Conservation (phyloP, 441 rosid genomes). For the Croton setiger region DNA sequence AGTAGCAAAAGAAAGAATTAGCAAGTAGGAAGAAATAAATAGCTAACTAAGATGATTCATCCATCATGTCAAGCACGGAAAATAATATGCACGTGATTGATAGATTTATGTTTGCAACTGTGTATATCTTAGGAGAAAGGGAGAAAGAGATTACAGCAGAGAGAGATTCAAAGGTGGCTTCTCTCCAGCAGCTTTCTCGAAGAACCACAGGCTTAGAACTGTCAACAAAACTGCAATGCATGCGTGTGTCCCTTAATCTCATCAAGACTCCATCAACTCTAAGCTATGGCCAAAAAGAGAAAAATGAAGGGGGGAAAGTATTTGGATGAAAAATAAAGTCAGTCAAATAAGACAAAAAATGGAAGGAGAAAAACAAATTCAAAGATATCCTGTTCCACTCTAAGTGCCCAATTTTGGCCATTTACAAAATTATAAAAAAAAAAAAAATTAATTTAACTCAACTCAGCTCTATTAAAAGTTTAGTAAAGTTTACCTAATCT, state of each 20-base stretch:
- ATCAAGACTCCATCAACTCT: constrained; percentile 96
- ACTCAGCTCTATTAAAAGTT: too few species aligned
- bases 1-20: not conserved
- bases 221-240: constrained; percentile 65
- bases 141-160: constrained; percentile 46
- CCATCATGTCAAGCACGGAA: not conserved
- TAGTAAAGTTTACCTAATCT: too few species aligned
- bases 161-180: constrained; percentile 65
- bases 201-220: constrained; percentile 51
- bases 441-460: too few species aligned
- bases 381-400: too few species aligned
- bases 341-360: not conserved
- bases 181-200: constrained; percentile 93
- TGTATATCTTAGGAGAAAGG: not conserved
- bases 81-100: not conserved
- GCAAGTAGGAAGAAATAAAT: not conserved
- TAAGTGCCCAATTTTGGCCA: too few species aligned
- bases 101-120: not conserved
- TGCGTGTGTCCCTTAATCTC: constrained; percentile 93
- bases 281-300: constrained; percentile 45
- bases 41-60: not conserved
- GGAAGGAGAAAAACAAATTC: not conserved
- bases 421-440: too few species aligned
- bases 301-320: not conserved
- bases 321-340: constrained; percentile 5